Evolutionary conservation across 2,329 filamentous ascomycete species (phyloP).

Genomic region (Ophidiomyces ophidiicola): DNA sequence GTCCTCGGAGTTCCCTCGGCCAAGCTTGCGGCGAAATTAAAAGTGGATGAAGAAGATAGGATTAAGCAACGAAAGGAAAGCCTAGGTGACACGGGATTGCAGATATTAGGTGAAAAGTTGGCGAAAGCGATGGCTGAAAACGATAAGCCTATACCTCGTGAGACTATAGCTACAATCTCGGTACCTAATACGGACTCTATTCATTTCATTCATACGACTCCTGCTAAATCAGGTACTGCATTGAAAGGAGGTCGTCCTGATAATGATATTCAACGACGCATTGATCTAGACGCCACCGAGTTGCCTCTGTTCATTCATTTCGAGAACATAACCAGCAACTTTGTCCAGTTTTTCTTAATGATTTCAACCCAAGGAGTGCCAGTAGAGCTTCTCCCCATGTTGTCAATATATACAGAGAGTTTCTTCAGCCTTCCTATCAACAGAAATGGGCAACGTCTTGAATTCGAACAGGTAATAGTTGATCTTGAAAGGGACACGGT

Average conservation of each 20-base stretch:
- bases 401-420: constrained; percentile 75
- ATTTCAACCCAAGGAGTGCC: constrained; percentile 68
- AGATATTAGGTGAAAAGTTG: constrained; percentile 60
- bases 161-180: constrained; percentile 66
- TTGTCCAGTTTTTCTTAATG: constrained; percentile 72
- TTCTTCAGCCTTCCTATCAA: constrained; percentile 88
- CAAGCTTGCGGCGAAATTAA: constrained; percentile 66
- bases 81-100: constrained; percentile 70
- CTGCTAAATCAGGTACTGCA: constrained; percentile 70
- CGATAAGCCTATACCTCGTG: constrained; percentile 69
- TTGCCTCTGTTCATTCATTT: constrained; percentile 91
- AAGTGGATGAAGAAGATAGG: constrained; percentile 65
- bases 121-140: constrained; percentile 80
- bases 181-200: constrained; percentile 84
- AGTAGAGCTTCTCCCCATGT: constrained; percentile 68
- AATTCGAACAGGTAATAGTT: constrained; percentile 86
- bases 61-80: constrained; percentile 65
- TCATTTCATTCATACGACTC: constrained; percentile 81
- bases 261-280: constrained; percentile 59
- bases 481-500: constrained; percentile 86
- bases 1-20: constrained; percentile 78
- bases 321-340: constrained; percentile 85
- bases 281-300: constrained; percentile 55
- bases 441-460: constrained; percentile 60
- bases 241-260: constrained; percentile 54